These are phyloP conservation scores for Coleophoma eucalyptorum DNA, from an alignment of 2,329 filamentous ascomycete genomes.

Conservation along the genomic window DNA sequence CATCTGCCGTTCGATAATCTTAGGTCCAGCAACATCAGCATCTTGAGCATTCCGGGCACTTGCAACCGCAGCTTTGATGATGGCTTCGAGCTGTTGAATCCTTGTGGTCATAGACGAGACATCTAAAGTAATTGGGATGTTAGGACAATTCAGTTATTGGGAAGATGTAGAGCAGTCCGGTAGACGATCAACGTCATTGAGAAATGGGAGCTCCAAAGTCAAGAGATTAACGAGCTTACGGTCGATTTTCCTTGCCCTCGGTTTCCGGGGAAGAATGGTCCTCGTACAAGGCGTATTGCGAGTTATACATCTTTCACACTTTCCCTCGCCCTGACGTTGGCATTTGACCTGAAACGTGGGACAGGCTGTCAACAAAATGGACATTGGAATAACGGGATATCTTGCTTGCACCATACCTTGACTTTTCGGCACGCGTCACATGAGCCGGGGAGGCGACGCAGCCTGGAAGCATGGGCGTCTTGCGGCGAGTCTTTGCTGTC, in stretches of 20 bases:
- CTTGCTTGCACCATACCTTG: not conserved
- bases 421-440: not conserved
- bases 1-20: not conserved
- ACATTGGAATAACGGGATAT: not conserved
- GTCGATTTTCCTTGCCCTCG: constrained; percentile 1
- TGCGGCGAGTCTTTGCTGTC: not conserved
- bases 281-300: not conserved
- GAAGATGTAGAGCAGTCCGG: too few species aligned
- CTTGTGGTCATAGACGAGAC: not conserved
- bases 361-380: not conserved
- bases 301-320: not conserved
- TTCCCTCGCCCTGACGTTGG: not conserved
- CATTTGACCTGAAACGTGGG: not conserved
- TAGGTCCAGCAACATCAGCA: not conserved
- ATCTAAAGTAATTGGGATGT: too few species aligned
- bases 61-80: not conserved
- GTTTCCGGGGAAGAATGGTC: constrained; percentile 3
- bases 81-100: not conserved
- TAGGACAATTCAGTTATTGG: too few species aligned
- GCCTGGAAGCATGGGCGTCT: not conserved
- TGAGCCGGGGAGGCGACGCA: not conserved
- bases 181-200: too few species aligned
- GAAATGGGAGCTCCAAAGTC: not conserved
- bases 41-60: not conserved
- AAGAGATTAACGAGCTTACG: not conserved